Percentiles rank a stretch among this genome's conserved stretches.
phyloP scores from a whole-genome alignment of 768 basidiomycete genomes.

The Suillus subalutaceus region DNA sequence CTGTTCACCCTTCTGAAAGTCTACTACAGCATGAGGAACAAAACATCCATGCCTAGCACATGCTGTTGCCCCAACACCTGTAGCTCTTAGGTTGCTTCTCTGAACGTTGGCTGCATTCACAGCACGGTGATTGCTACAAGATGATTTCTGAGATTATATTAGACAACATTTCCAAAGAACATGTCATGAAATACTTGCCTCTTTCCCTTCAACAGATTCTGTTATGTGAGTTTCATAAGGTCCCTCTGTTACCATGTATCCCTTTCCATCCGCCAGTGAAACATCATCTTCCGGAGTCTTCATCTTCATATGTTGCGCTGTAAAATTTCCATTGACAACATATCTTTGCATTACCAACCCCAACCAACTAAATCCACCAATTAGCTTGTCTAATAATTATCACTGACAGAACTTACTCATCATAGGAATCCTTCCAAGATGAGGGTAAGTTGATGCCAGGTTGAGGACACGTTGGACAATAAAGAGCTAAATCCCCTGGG shows the following conservation, averaged over 20 bases:
- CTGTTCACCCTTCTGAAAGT: too few relatives aligned
- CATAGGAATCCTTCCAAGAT: constrained; percentile 6
- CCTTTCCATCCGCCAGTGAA: constrained; percentile 17
- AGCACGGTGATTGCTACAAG: constrained; percentile 19
- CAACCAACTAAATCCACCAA: too few relatives aligned
- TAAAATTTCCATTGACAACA: constrained; percentile 1
- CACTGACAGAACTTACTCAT: not conserved
- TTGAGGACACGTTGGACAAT: constrained; percentile 12
- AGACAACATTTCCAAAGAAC: not conserved
- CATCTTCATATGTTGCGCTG: constrained; percentile 12
- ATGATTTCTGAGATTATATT: too few relatives aligned
- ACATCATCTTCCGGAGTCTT: constrained; percentile 21
- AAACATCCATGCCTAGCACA: too few relatives aligned
- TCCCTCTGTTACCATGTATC: constrained; percentile 3
- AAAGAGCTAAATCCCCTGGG: constrained; percentile 4
- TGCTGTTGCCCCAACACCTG: too few relatives aligned
- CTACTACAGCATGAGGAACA: too few relatives aligned
- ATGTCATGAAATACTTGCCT: not conserved
- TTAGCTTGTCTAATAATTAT: too few relatives aligned
- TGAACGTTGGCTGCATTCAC: too few relatives aligned
- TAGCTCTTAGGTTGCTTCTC: too few relatives aligned
- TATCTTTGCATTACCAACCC: not conserved
- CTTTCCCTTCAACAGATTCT: not conserved
- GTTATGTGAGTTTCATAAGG: not conserved
- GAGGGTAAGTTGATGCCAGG: constrained; percentile 12